These are phyloP conservation scores for Russula sp. DNA, from an alignment of 768 basidiomycete species.

Conservation along the genomic window DNA sequence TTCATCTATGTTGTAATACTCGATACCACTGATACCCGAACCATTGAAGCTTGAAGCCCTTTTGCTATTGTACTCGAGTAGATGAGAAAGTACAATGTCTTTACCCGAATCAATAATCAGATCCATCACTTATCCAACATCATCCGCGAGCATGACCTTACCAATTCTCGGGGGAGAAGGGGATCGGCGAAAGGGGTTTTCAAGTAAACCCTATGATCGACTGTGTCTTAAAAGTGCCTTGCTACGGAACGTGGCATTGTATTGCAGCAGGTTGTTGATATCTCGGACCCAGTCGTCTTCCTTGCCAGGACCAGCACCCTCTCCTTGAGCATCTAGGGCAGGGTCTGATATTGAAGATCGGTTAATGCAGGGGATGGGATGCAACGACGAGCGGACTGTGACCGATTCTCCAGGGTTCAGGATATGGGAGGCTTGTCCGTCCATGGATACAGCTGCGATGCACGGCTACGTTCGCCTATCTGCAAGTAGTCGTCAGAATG, in stretches of 20 bases:
- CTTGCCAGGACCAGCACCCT: slow-evolving; percentile 73
- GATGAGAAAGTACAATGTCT: neutral
- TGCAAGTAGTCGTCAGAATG: slow-evolving; percentile 35
- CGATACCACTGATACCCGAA: neutral
- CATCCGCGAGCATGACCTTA: neutral
- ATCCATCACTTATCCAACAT: neutral
- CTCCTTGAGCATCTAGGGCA: slow-evolving; percentile 43
- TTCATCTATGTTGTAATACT: neutral
- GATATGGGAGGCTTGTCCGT: slow-evolving; percentile 81
- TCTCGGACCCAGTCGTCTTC: slow-evolving; percentile 97
- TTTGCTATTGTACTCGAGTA: slow-evolving; percentile 1
- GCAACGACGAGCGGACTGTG: slow-evolving; percentile 78
- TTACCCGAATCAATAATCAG: neutral
- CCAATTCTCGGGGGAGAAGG: neutral
- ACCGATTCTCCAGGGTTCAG: slow-evolving; percentile 85
- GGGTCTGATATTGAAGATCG: slow-evolving; percentile 69
- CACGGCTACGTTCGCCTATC: slow-evolving; percentile 83
- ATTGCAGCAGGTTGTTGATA: slow-evolving; percentile 91
- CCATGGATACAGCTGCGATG: slow-evolving; percentile 89
- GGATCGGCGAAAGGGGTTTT: neutral
- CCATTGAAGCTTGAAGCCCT: neutral
- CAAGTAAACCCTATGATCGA: slow-evolving; percentile 45
- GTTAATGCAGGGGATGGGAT: slow-evolving; percentile 91
- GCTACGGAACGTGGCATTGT: slow-evolving; percentile 91
- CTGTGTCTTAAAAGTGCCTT: slow-evolving; percentile 78